phyloP scores from a whole-genome alignment of 306 rosid genomes.

The Lathyrus oleraceus region DNA sequence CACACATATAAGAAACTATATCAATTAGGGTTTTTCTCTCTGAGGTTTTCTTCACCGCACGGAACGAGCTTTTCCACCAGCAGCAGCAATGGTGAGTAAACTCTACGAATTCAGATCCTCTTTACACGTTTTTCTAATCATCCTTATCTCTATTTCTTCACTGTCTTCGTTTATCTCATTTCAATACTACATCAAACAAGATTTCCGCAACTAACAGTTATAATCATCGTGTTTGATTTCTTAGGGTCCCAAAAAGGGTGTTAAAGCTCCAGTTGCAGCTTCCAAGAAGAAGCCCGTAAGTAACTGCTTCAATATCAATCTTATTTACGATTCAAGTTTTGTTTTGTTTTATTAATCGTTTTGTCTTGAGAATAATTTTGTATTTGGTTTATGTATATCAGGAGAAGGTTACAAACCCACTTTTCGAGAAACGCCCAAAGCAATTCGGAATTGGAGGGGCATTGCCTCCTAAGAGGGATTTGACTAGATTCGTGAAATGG shows the following conservation, averaged over 20 bases:
- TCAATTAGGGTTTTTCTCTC: slow-evolving; percentile 26
- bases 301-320: not conserved
- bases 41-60: slow-evolving; percentile 15
- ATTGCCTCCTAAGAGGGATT: slow-evolving; percentile 75
- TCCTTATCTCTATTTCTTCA: not conserved
- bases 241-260: slow-evolving; percentile 61
- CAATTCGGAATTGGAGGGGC: slow-evolving; percentile 83
- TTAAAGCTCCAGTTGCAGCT: slow-evolving; percentile 43
- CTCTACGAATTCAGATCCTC: not conserved
- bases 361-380: not conserved
- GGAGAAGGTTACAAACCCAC: slow-evolving; percentile 68
- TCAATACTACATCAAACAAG: too few relatives aligned
- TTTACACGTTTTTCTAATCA: not conserved
- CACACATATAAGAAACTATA: slow-evolving; percentile 4
- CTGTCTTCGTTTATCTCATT: not conserved
- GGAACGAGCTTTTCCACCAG: not conserved
- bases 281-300: slow-evolving; percentile 56
- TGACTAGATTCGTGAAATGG: slow-evolving; percentile 71
- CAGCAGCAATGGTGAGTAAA: slow-evolving; percentile 36
- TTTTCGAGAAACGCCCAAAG: slow-evolving; percentile 70
- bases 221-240: not conserved
- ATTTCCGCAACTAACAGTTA: not conserved
- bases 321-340: not conserved
- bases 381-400: not conserved
- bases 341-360: not conserved